Evolutionary conservation across 495 filamentous ascomycete species (phyloP).

Genomic region (Xanthoparmelia taractica): DNA sequence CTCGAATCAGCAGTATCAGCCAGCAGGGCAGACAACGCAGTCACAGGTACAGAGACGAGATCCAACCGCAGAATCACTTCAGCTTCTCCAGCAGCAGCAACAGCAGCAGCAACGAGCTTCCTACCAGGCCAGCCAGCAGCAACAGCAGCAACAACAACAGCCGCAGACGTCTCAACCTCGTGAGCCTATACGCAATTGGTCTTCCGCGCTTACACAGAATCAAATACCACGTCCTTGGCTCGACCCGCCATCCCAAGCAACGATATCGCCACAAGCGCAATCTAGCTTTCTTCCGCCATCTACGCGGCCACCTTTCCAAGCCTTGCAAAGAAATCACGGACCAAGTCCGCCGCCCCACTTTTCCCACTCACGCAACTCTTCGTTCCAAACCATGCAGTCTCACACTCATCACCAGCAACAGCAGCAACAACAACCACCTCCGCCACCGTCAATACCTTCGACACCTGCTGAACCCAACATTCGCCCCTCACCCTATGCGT

Average conservation of each 20-base stretch:
- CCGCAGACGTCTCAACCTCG: conserved; percentile 9
- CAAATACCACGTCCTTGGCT: conserved; percentile 11
- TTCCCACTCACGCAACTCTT: conserved; percentile 24
- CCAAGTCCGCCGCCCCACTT: conserved; percentile 22
- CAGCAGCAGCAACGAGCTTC: conserved; percentile 18
- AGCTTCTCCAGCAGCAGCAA: conserved; percentile 13
- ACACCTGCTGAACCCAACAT: conserved; percentile 17
- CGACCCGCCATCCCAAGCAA: neutral
- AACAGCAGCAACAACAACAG: conserved; percentile 15
- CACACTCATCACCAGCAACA: conserved; percentile 16
- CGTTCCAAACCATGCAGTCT: conserved; percentile 16
- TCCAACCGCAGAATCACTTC: conserved; percentile 3
- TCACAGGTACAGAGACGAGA: conserved; percentile 16
- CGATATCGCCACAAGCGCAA: conserved; percentile 14
- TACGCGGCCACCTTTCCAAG: conserved; percentile 16
- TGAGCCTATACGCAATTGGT: conserved; percentile 14
- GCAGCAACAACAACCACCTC: conserved; percentile 8
- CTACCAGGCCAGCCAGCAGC: conserved; percentile 16
- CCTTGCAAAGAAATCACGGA: conserved; percentile 11
- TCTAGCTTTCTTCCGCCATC: conserved; percentile 14
- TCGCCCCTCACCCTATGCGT: conserved; percentile 22
- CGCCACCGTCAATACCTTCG: conserved; percentile 7
- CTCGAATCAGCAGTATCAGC: conserved; percentile 14
- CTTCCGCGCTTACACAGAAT: conserved; percentile 8
- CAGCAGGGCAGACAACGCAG: conserved; percentile 15